Conservation (phyloP, 2,329 filamentous ascomycete species). For the Colletotrichum sp. region DNA sequence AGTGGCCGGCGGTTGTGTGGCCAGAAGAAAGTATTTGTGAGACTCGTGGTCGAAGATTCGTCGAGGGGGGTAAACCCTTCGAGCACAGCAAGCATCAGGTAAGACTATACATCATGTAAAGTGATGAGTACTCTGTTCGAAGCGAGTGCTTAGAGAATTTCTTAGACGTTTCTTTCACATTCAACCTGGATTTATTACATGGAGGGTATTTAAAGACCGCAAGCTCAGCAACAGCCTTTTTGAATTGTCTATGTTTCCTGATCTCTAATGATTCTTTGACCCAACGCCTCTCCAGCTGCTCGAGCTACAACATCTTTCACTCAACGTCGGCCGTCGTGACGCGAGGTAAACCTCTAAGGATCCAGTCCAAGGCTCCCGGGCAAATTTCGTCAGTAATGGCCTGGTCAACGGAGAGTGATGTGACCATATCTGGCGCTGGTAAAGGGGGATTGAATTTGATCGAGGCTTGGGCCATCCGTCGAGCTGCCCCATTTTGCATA, state of each 20-base stretch:
- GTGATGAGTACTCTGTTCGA: background rate
- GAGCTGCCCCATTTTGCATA: background rate
- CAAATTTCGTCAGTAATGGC: background rate
- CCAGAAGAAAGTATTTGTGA: background rate
- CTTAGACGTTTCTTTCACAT: background rate
- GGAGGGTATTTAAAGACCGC: background rate
- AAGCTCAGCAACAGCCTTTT: background rate
- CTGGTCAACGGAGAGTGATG: background rate
- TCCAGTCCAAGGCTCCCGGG: background rate
- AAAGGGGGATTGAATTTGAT: too few relatives aligned
- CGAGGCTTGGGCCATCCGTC: background rate
- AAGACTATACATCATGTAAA: background rate
- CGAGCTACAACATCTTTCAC: background rate
- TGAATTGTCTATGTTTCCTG: background rate
- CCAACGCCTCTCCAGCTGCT: background rate
- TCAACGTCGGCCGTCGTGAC: background rate
- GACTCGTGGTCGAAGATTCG: rapidly evolving
- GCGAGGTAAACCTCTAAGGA: background rate
- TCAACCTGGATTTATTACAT: background rate
- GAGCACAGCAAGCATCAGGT: background rate
- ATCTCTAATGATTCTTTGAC: background rate
- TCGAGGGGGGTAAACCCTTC: background rate
- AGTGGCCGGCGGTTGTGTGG: background rate
- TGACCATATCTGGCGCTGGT: background rate
- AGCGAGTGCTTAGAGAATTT: rapidly evolving